Conservation (phyloP, 2,329 filamentous ascomycete genomes). For the Ceratocystis smalleyi region DNA sequence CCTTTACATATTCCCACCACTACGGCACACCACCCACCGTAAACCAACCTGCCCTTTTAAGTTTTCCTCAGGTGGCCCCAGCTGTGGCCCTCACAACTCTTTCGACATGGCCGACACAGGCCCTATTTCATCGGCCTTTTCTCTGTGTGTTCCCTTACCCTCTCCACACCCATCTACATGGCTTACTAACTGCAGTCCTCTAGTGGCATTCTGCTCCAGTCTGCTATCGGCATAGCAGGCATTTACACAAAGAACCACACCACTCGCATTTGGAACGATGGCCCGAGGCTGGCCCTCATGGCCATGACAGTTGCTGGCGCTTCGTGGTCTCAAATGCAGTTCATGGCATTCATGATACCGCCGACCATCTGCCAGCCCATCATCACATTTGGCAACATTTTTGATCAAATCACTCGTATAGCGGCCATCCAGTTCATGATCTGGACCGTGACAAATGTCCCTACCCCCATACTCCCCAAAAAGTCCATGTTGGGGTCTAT, state of each 20-base stretch:
- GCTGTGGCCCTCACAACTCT: not conserved
- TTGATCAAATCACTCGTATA: constrained; percentile 42
- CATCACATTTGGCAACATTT: constrained; percentile 36
- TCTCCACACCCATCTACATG: constrained; percentile 31
- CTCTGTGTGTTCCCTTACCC: constrained; percentile 28
- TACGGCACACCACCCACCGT: not conserved
- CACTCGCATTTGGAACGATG: constrained; percentile 37
- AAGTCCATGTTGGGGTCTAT: constrained; percentile 23
- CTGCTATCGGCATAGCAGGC: constrained; percentile 32
- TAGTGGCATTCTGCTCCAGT: constrained; percentile 42
- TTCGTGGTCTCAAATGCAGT: constrained; percentile 39
- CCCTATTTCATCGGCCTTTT: constrained; percentile 15
- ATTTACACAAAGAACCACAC: constrained; percentile 33
- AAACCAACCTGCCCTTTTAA: not conserved
- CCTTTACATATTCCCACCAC: not conserved
- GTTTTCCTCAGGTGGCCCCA: not conserved
- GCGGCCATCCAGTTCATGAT: constrained; percentile 39
- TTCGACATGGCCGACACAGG: constrained; percentile 8
- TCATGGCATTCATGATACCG: constrained; percentile 34
- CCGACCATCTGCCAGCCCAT: constrained; percentile 34
- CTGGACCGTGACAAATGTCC: constrained; percentile 31
- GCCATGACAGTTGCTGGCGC: constrained; percentile 36
- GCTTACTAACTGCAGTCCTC: constrained; percentile 37
- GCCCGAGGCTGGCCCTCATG: constrained; percentile 49
- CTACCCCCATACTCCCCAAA: not conserved